phyloP scores from a whole-genome alignment of 1,284 basidiomycete species.

The Golubevia pallescens region DNA sequence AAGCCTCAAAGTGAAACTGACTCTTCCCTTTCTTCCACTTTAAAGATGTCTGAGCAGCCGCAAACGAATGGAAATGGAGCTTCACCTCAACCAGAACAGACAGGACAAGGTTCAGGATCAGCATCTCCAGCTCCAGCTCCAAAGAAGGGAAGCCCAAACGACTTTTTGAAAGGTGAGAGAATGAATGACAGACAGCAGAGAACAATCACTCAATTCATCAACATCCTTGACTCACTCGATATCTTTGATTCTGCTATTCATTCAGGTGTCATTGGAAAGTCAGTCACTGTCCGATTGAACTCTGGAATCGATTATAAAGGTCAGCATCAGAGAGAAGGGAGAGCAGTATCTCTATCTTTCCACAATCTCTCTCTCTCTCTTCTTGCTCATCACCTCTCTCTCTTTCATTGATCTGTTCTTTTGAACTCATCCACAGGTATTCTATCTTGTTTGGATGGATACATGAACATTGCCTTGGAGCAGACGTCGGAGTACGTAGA shows the following conservation, averaged over 20 bases:
- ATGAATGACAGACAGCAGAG: neutral
- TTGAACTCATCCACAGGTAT: constrained; percentile 16
- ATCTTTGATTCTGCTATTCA: neutral
- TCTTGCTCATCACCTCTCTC: neutral
- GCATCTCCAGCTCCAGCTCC: neutral
- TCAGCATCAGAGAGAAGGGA: constrained; percentile 7
- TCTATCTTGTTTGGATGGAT: constrained; percentile 60
- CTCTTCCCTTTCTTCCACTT: too few species aligned
- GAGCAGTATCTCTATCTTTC: neutral
- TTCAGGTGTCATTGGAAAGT: constrained; percentile 60
- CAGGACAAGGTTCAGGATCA: neutral
- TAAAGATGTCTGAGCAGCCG: too few species aligned
- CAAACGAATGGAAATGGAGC: neutral
- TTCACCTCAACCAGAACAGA: too few species aligned
- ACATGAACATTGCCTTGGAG: constrained; percentile 64
- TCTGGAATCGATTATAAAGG: constrained; percentile 61
- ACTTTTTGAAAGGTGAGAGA: constrained; percentile 50
- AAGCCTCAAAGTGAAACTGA: too few species aligned
- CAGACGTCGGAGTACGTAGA: constrained; percentile 58
- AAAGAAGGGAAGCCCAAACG: constrained; percentile 41
- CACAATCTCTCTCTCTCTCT: neutral
- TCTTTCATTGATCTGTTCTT: neutral
- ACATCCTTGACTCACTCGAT: too few species aligned
- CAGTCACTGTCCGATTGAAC: constrained; percentile 56
- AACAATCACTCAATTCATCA: too few species aligned